A percentile compares a stretch with the other conserved stretches of the same genome.
Conservation (phyloP, 2,329 filamentous ascomycete species). For the Aureobasidium sp. region DNA sequence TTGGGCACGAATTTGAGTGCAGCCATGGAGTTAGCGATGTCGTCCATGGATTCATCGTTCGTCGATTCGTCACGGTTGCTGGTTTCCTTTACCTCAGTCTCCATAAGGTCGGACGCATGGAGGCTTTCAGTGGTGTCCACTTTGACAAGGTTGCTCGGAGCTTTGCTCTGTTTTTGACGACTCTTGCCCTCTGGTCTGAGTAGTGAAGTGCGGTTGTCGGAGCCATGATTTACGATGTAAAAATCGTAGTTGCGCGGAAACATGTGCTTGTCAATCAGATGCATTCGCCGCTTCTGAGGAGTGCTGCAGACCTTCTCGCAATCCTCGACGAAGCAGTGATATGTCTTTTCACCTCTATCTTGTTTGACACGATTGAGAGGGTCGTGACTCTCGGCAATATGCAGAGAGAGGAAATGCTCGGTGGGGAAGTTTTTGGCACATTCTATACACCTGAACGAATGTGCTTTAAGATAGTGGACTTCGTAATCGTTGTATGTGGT, state of each 20-base stretch:
- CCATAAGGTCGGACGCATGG: not conserved
- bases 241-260: conserved; percentile 86
- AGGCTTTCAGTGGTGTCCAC: not conserved
- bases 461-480: conserved; percentile 70
- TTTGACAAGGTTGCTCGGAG: not conserved
- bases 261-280: conserved; percentile 89
- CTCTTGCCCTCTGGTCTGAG: conserved; percentile 44
- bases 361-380: conserved; percentile 62
- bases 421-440: conserved; percentile 87
- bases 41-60: conserved; percentile 39
- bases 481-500: conserved; percentile 73
- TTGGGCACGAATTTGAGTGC: conserved; percentile 62
- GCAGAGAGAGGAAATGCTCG: conserved; percentile 66
- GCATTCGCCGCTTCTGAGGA: conserved; percentile 73
- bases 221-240: conserved; percentile 76
- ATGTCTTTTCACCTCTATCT: conserved; percentile 83
- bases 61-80: not conserved
- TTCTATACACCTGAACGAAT: conserved; percentile 76
- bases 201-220: conserved; percentile 75
- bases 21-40: conserved; percentile 60
- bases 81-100: not conserved
- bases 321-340: conserved; percentile 78
- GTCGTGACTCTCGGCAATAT: conserved; percentile 90
- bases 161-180: not conserved
- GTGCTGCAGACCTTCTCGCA: conserved; percentile 81